Base-by-base conservation (phyloP, 306 rosid genomes). In the Leucaena leucocephala region DNA sequence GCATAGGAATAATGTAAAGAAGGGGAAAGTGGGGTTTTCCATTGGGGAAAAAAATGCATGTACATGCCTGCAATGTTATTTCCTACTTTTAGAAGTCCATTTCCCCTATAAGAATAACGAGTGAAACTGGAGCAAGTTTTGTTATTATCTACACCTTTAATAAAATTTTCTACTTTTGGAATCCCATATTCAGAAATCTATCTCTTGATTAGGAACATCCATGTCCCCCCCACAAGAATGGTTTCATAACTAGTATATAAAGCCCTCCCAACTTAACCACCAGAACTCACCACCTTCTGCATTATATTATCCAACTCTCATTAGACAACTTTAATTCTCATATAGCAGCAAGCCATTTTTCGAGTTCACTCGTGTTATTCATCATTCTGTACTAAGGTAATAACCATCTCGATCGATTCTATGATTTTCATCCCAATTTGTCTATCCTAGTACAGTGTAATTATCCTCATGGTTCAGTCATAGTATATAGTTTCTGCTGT, bases 1-100 rank as follows among this genome's bases (percentile, higher is more conserved):
- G 86, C 91, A 84, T 74, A 54, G 69, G 97, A 91, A 91, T 91
- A 87, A 54, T 70, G 80, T 78, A 89, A 89, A 89, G 89, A 87
- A 46, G 84, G 89, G 80, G 68, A 76, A 76, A 75, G 38, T 42
- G 64, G 81, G 87, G 45, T 78, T 74, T 87, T 86, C 36, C 7
- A 4, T 48, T 57, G n/a, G n/a, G 67, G 64, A 8, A 63, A 72
- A 42, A 55, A 55, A 55, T 8, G 79, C 54, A 17, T 58, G 44
- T 48, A 17, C 76, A 73, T 78, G 68, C 84, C 79, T 79, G 77
- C 79, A 79, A 76, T 67, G 66, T 64, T 44, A 61, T 57, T 69
- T 64, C 71, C 69, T 75, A 83, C 70, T 69, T 80, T 74, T 68
- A 52, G 44, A 84, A 76, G 35, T 80, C 72, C 68, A 82, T 74